These are phyloP conservation scores for Lycium barbarum DNA, from an alignment of 257 asterid genomes.

Conservation along the genomic window DNA sequence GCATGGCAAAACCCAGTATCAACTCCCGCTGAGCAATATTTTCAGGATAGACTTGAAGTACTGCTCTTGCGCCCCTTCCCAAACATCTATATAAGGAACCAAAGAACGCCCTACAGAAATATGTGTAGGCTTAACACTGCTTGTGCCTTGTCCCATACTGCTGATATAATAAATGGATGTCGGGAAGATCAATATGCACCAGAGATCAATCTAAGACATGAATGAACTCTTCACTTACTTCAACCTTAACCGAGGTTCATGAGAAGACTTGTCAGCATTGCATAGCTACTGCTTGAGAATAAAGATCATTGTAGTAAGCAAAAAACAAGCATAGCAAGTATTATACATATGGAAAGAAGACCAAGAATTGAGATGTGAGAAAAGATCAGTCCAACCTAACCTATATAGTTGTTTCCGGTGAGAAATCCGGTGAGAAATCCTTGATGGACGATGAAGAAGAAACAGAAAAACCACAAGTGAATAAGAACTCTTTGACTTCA, in stretches of 20 bases:
- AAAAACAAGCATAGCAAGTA: not conserved
- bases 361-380: not conserved
- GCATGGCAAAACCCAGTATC: conserved; percentile 86
- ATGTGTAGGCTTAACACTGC: not conserved
- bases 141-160: not conserved
- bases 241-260: conserved; percentile 88
- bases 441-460: no score
- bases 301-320: conserved; percentile 27
- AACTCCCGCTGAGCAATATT: conserved; percentile 83
- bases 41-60: conserved; percentile 89
- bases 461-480: no score
- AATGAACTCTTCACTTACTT: conserved; percentile 59
- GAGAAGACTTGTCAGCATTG: conserved; percentile 95
- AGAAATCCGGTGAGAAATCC: no score
- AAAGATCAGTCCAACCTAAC: not conserved
- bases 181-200: conserved; percentile 12
- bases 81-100: conserved; percentile 82
- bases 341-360: not conserved
- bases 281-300: conserved; percentile 75
- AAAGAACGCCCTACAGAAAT: conserved; percentile 74
- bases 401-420: not conserved
- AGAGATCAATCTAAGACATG: not conserved
- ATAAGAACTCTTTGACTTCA: no score
- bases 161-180: not conserved
- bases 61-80: conserved; percentile 94